Evolutionary conservation across 2,329 filamentous ascomycete species (phyloP).

Genomic region (Penicillium sp.): DNA sequence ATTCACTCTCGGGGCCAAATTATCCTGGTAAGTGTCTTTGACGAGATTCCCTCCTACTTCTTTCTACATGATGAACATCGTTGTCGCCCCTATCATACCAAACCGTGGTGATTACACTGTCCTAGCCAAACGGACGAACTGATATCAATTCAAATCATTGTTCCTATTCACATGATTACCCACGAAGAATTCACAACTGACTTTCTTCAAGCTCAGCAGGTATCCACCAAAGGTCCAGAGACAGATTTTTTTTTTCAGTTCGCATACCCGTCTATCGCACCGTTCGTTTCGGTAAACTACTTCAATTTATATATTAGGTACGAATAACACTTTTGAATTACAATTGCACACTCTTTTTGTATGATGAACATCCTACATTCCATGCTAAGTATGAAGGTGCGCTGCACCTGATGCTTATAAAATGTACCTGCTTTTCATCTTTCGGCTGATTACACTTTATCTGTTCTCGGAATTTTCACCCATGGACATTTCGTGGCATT

Average conservation of each 20-base stretch:
- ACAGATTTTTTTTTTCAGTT: too few relatives aligned
- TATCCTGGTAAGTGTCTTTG: slow-evolving; percentile 24
- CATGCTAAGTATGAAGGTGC: slow-evolving; percentile 58
- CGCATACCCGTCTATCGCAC: too few relatives aligned
- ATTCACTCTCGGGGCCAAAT: slow-evolving; percentile 11
- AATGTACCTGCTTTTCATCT: slow-evolving; percentile 60
- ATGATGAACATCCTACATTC: slow-evolving; percentile 54
- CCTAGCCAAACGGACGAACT: slow-evolving; percentile 57
- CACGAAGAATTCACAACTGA: slow-evolving; percentile 21
- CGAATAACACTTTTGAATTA: slow-evolving; percentile 9
- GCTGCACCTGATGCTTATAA: slow-evolving; percentile 47
- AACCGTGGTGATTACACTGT: slow-evolving; percentile 55
- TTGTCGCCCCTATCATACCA: slow-evolving; percentile 61
- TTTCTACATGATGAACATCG: slow-evolving; percentile 49
- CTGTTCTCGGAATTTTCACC: slow-evolving; percentile 10
- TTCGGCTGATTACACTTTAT: slow-evolving; percentile 49
- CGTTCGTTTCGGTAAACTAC: not conserved
- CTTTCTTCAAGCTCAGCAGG: slow-evolving; percentile 15
- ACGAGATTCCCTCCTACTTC: slow-evolving; percentile 5
- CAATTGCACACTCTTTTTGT: slow-evolving; percentile 18
- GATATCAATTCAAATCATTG: slow-evolving; percentile 28
- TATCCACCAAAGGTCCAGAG: not conserved
- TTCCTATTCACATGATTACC: slow-evolving; percentile 7
- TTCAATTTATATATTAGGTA: slow-evolving; percentile 17
- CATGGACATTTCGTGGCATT: slow-evolving; percentile 19